These are phyloP conservation scores for Begonia loranthoides DNA, from an alignment of 306 rosid genomes.

Conservation along the genomic window DNA sequence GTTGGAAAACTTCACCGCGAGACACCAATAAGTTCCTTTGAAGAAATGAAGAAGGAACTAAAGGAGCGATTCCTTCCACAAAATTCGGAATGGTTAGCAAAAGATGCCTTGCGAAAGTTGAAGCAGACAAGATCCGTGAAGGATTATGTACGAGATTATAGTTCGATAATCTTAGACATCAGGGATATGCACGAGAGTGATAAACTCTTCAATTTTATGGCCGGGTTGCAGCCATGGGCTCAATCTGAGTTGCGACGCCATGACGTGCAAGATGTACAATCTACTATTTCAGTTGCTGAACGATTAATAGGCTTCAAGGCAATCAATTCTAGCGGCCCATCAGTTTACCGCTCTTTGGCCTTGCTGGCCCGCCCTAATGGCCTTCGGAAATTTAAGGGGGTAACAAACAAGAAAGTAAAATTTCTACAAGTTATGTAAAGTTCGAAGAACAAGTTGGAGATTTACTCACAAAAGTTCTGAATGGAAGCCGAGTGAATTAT, in stretches of 20 bases:
- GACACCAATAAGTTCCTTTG: not conserved
- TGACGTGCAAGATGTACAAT: not conserved
- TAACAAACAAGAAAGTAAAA: no score
- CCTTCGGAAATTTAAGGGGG: no score
- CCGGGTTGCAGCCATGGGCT: not conserved
- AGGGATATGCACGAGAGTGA: not conserved
- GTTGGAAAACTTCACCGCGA: not conserved
- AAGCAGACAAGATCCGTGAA: not conserved
- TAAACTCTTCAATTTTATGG: conserved; percentile 3
- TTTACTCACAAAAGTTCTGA: no score
- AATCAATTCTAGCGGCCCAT: no score
- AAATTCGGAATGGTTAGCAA: not conserved
- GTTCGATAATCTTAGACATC: not conserved
- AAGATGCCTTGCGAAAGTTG: not conserved
- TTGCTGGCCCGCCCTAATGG: no score
- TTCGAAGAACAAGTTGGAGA: no score
- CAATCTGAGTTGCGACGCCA: not conserved
- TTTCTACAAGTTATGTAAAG: no score
- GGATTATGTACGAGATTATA: not conserved
- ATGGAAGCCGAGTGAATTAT: no score
- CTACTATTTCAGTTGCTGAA: not conserved
- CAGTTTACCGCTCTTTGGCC: no score
- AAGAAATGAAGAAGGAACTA: no score
- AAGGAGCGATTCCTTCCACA: not conserved
- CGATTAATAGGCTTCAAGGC: not conserved